Percentiles rank a stretch among this genome's conserved stretches.
phyloP scores from a whole-genome alignment of 352 stramenopile genomes.

The Phytophthora kernoviae region DNA sequence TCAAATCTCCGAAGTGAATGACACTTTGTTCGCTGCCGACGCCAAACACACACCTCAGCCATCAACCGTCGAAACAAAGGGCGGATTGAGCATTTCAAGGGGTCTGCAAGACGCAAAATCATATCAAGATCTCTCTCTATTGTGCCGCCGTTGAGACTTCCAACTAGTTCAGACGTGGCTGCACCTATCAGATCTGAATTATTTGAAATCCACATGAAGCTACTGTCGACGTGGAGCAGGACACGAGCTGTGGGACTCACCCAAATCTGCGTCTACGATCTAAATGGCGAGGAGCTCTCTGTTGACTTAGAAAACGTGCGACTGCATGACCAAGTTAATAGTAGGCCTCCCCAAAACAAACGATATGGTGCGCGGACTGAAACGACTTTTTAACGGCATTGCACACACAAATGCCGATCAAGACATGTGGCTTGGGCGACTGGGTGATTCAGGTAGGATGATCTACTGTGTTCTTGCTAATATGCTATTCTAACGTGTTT shows the following conservation, averaged over 20 bases:
- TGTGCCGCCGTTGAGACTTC: constrained; percentile 37
- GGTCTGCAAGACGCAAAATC: constrained; percentile 5
- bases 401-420: constrained; percentile 67
- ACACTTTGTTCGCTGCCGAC: not conserved
- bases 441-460: constrained; percentile 53
- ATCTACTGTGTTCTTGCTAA: not conserved
- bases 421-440: constrained; percentile 78
- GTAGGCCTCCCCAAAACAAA: constrained; percentile 54
- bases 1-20: not conserved
- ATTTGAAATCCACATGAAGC: constrained; percentile 60
- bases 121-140: constrained; percentile 7
- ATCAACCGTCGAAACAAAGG: not conserved
- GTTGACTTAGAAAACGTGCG: constrained; percentile 50
- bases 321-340: constrained; percentile 60
- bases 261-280: constrained; percentile 72
- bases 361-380: constrained; percentile 71
- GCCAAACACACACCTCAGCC: not conserved
- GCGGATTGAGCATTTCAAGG: not conserved
- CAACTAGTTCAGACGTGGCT: not conserved
- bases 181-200: not conserved
- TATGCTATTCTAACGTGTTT: not conserved
- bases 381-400: constrained; percentile 61
- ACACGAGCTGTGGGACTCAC: constrained; percentile 65
- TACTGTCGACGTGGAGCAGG: constrained; percentile 73
- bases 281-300: constrained; percentile 55